phyloP scores from a whole-genome alignment of 441 rosid species.

The Arabidopsis lyrata region DNA sequence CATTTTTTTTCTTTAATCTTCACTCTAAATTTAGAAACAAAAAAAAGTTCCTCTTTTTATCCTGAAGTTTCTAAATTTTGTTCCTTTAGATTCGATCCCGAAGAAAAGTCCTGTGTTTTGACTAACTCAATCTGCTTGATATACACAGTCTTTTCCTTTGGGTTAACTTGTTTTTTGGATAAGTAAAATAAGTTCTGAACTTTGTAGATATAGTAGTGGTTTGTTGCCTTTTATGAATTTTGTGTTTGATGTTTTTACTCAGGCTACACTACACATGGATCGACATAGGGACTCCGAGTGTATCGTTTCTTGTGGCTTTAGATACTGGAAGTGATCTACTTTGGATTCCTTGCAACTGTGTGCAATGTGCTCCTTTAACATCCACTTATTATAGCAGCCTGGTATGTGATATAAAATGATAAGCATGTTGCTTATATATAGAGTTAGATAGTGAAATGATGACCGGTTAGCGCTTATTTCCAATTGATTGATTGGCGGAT shows the following conservation, averaged over 20 bases:
- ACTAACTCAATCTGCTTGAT: neutral
- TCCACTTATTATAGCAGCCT: conserved; percentile 65
- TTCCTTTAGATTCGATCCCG: conserved; percentile 7
- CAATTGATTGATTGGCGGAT: conserved; percentile 95
- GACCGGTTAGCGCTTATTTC: conserved; percentile 81
- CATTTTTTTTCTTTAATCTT: neutral
- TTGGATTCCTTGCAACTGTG: conserved; percentile 91
- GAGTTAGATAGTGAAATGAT: conserved; percentile 41
- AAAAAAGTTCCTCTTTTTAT: neutral
- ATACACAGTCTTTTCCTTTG: neutral
- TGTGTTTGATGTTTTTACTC: conserved; percentile 16
- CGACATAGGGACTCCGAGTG: conserved; percentile 83
- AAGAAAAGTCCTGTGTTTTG: neutral
- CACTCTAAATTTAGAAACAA: neutral
- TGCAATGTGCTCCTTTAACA: conserved; percentile 81
- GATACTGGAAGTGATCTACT: conserved; percentile 87
- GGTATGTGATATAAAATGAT: conserved; percentile 51
- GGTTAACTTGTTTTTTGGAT: neutral
- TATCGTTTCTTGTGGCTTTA: conserved; percentile 86
- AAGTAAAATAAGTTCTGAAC: neutral
- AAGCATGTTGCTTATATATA: conserved; percentile 1
- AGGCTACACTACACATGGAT: conserved; percentile 91
- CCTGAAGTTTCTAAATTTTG: conserved; percentile 3
- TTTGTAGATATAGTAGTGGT: conserved; percentile 7
- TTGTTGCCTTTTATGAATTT: neutral